A percentile compares a stretch with the other conserved stretches of the same genome.
phyloP scores from a whole-genome alignment of 139 green algal genomes.

The Dunaliella sp. region DNA sequence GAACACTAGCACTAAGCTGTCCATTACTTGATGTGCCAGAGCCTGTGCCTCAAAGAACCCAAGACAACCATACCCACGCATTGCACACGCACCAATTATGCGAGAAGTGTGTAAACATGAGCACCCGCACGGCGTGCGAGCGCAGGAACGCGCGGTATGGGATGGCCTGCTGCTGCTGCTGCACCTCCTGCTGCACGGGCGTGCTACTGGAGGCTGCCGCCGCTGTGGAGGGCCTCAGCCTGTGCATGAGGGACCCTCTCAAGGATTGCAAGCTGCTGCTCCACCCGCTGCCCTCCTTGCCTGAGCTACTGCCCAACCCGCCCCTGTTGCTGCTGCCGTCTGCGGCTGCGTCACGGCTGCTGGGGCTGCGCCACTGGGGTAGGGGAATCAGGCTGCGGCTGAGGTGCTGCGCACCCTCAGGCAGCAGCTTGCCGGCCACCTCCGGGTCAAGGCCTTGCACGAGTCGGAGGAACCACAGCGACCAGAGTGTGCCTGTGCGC shows the following conservation, averaged over 20 bases:
- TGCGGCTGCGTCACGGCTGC: too few relatives aligned
- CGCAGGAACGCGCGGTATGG: conserved; percentile 18
- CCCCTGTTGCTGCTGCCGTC: too few relatives aligned
- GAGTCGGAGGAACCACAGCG: conserved; percentile 2
- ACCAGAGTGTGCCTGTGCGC: conserved; percentile 8
- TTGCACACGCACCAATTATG: conserved; percentile 88
- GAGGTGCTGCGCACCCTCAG: not conserved
- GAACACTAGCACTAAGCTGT: too few relatives aligned
- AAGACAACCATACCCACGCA: too few relatives aligned
- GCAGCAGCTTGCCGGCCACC: not conserved
- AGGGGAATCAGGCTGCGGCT: not conserved
- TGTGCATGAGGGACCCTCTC: too few relatives aligned
- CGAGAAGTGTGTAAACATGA: conserved; percentile 94
- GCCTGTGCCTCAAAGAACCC: too few relatives aligned
- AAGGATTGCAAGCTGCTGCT: too few relatives aligned
- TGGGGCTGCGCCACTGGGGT: not conserved
- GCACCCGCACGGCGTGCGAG: conserved; percentile 9
- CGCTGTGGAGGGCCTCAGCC: not conserved
- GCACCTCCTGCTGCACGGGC: not conserved
- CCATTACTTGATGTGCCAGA: too few relatives aligned
- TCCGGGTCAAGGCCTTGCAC: not conserved
- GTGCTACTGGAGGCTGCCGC: not conserved
- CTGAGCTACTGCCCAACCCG: too few relatives aligned
- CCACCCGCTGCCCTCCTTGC: too few relatives aligned
- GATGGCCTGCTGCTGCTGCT: not conserved